Evolutionary conservation across 2,329 filamentous ascomycete species (phyloP).

Genomic region (Xylariaceae sp.): DNA sequence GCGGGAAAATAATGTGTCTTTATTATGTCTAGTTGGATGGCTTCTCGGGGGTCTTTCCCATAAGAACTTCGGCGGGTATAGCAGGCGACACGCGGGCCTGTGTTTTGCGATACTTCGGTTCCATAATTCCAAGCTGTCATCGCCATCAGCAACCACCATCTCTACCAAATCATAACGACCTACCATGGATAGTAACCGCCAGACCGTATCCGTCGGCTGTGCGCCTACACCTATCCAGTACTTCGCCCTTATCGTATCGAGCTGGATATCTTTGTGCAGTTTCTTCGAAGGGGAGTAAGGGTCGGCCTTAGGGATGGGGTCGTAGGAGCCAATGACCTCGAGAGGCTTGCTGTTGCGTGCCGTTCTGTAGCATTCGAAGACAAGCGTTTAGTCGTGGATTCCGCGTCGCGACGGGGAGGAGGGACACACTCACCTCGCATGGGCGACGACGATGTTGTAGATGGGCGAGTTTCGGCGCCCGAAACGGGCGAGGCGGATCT

Average conservation of each 20-base stretch:
- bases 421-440: constrained; percentile 64
- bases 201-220: constrained; percentile 85
- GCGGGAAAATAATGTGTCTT: no score
- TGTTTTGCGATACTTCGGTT: constrained; percentile 35
- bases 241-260: constrained; percentile 73
- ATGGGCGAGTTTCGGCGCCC: constrained; percentile 82
- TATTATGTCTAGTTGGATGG: neutral
- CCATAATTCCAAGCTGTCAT: constrained; percentile 34
- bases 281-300: constrained; percentile 58
- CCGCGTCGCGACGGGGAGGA: no score
- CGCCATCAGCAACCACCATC: neutral
- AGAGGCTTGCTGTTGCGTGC: constrained; percentile 83
- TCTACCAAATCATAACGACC: neutral
- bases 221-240: constrained; percentile 98
- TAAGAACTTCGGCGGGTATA: constrained; percentile 21
- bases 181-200: constrained; percentile 81
- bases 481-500: constrained; percentile 90
- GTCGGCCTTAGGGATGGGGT: constrained; percentile 59
- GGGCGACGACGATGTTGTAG: constrained; percentile 95
- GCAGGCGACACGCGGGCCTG: constrained; percentile 26
- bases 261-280: constrained; percentile 83
- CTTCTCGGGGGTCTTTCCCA: neutral
- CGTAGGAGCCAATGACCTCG: constrained; percentile 83
- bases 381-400: neutral
- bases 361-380: constrained; percentile 49